These are phyloP conservation scores for Vanderwaltozyma verrucispora DNA, from an alignment of 805 yeast species.

Conservation along the genomic window DNA sequence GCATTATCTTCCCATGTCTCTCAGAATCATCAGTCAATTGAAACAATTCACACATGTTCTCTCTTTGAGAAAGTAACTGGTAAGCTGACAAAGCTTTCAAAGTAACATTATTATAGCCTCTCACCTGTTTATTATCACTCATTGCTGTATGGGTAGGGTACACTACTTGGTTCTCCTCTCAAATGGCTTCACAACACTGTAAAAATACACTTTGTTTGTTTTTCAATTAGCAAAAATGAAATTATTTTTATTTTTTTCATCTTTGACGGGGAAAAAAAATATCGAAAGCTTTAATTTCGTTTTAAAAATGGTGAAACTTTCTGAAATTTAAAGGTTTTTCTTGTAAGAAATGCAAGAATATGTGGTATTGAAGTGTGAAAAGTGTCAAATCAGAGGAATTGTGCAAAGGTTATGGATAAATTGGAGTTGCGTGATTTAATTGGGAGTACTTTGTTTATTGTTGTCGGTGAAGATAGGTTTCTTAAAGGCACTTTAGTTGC, in stretches of 20 bases:
- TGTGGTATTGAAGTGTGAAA: no score
- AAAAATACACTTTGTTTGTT: no score
- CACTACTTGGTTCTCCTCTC: no score
- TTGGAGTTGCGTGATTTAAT: conserved; percentile 18
- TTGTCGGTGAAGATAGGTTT: conserved; percentile 28
- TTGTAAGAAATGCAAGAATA: no score
- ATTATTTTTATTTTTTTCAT: no score
- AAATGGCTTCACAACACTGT: no score
- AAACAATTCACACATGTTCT: conserved; percentile 23
- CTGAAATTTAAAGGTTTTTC: no score
- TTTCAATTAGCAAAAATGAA: no score
- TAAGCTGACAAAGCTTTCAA: conserved; percentile 25
- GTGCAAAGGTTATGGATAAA: conserved; percentile 6
- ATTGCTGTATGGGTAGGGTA: no score
- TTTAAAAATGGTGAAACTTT: background rate
- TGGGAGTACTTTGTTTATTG: conserved; percentile 28
- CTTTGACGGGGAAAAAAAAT: no score
- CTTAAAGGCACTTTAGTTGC: conserved; percentile 34
- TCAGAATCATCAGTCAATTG: conserved; percentile 18
- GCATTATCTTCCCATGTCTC: conserved; percentile 8
- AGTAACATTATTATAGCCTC: conserved; percentile 14
- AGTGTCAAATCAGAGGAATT: background rate
- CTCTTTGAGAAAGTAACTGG: conserved; percentile 20
- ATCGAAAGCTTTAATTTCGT: background rate
- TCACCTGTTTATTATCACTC: background rate